Evolutionary conservation across 2,329 filamentous ascomycete species (phyloP), one percentile per base, ranked within the genome.

Genomic region (Trichoderma sp.): DNA sequence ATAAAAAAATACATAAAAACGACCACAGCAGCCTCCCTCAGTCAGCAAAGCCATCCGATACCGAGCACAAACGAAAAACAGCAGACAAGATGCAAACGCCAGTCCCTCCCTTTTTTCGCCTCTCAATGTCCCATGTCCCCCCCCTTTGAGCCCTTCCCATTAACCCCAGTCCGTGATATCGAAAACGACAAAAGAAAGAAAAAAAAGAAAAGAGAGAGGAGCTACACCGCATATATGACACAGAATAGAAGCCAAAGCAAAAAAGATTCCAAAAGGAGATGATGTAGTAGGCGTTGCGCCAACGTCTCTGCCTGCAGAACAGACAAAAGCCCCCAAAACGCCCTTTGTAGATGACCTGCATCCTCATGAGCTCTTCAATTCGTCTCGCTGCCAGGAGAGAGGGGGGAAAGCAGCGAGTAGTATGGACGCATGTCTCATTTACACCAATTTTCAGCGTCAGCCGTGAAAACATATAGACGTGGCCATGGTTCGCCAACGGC

Each of bases 291-390:
- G 52, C 52, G 37, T 42, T 48, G 50, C 7, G 27, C 52, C 63
- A 34, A 19, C n/a, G 39, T 65, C 52, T 5, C 27, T 57, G 63
- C 29, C 48, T 22, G 35, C 50, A 57, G 50, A 65, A 65, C 37
- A 65, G 37, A 57, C 37, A 65, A 22, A 27, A 35, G 17, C 27
- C 52, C 12, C 25, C 50, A 32, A 42, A 54, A 53, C 57, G n/a
- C 64, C 42, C 27, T 68, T 56, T 15, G 57, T 60, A 70, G 56
- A 69, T 70, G 68, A 48, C 65, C 59, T 12, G 68, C 68, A 70
- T 70, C 69, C 22, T 66, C 61, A 50, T 68, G 25, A 50, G 53
- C 52, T 65, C 54, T 66, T 66, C 64, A 52, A 50, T 12, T 39
- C 35, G 45, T 52, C 42, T 59, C 54, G 64, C 45, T 25, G 27